Evolutionary conservation across 2,329 filamentous ascomycete genomes (phyloP).

Genomic region (Byssothecium circinans): DNA sequence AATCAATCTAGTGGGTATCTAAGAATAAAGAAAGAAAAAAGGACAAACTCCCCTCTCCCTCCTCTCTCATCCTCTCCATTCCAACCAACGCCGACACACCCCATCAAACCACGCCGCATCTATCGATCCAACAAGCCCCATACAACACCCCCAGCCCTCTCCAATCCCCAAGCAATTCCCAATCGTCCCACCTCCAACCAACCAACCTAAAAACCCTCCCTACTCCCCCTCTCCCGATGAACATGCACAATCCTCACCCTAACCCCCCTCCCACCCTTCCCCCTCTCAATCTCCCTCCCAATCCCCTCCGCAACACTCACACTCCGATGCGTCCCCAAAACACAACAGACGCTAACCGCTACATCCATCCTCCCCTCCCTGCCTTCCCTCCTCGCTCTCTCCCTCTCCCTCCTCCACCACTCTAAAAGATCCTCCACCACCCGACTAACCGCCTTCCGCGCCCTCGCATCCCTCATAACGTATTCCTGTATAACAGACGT

Average conservation of each 20-base stretch:
- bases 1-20: no score
- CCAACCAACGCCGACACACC: no score
- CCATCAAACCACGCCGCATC: background rate
- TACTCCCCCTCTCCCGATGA: constrained; percentile 25
- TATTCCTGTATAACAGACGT: constrained; percentile 21
- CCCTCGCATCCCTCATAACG: constrained; percentile 21
- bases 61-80: no score
- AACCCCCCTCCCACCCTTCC: constrained; percentile 10
- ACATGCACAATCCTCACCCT: constrained; percentile 30
- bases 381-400: background rate
- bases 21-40: no score
- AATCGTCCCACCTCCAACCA: background rate
- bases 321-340: constrained; percentile 35
- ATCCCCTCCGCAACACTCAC: constrained; percentile 34
- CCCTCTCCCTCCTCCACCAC: constrained; percentile 4
- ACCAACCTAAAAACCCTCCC: constrained; percentile 12
- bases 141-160: background rate
- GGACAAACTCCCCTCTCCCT: no score
- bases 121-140: background rate
- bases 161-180: no score
- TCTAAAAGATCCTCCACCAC: constrained; percentile 17
- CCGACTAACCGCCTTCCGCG: constrained; percentile 12
- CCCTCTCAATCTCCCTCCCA: constrained; percentile 19
- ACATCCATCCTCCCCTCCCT: constrained; percentile 11
- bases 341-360: constrained; percentile 27